Evolutionary conservation across 331 rosid species (phyloP), one percentile per base, ranked within the genome.

Genomic region (Acacia concinna): DNA sequence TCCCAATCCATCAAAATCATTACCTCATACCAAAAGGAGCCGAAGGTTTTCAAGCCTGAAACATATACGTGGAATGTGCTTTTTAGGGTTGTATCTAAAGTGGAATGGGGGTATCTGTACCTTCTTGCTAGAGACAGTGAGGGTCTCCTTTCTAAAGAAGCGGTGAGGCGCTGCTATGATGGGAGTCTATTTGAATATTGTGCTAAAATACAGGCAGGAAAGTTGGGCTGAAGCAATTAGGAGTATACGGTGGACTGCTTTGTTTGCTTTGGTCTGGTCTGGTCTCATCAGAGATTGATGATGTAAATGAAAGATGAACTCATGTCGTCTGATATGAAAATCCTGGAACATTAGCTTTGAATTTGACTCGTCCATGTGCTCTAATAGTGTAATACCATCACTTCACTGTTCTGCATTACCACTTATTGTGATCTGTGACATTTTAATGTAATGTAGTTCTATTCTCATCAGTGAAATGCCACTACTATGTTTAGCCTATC

Each of bases 101-200:
- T 72, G 8, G 89, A 86, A 81, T 86, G 87, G 87, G 79, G 79
- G 8, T 10, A 70, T 35, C 71, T 86, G 13, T 86, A 83, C 63
- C 30, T 81, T 64, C 77, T 86, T 32, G 89, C 89, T 0, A 83
- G 71, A 74, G 89, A 86, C 62, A 87, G 78, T 31, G 85, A 84
- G 63, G 89, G 89, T 25, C 83, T 81, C 34, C 6, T 86, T 8
- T n/a, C 89, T 8, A 86, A 83, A 81, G 87, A 86, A 78, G 87
- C 84, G 37, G 87, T 86, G 5, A 83, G 87, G 34, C 77, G 89
- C 63, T 73, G 65, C 77, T 72, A 31, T 51, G 77, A 72, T 72
- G 77, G 65, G n/a, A 51, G 65, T 51, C 34, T 72, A 32, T 72
- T 72, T n/a, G 47, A 72, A 51, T 51, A 72, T 10, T 72, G 31